phyloP scores from a whole-genome alignment of 2,329 filamentous ascomycete species.

The Lasiodiplodia sp. region DNA sequence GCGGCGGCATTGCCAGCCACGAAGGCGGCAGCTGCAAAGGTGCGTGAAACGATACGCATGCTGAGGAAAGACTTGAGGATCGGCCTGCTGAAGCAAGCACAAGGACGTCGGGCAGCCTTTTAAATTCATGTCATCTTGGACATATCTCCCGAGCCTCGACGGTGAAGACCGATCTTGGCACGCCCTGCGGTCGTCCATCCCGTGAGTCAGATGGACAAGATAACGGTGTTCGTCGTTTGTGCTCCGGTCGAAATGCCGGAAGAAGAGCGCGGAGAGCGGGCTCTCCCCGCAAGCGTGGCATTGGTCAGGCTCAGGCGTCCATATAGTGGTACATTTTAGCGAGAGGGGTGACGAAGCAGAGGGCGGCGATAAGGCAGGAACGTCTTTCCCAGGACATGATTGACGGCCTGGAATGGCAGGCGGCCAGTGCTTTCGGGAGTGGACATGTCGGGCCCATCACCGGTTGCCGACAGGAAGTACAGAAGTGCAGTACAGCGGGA shows the following conservation, averaged over 20 bases:
- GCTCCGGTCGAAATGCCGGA: not conserved
- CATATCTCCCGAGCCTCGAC: constrained; percentile 1
- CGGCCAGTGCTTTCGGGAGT: not conserved
- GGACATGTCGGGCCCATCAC: constrained; percentile 21
- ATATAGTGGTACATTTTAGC: not conserved
- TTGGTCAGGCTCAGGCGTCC: not conserved
- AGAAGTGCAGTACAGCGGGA: no score
- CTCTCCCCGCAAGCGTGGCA: not conserved
- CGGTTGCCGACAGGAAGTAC: constrained; percentile 9
- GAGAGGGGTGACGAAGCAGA: not conserved
- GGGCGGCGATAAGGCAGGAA: constrained; percentile 11
- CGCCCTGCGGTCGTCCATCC: constrained; percentile 1
- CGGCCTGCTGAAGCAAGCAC: not conserved
- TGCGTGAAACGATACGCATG: constrained; percentile 6
- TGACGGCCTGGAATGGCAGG: constrained; percentile 15
- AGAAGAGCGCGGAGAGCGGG: constrained; percentile 2
- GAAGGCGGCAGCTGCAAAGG: constrained; percentile 9
- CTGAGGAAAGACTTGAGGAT: constrained; percentile 7
- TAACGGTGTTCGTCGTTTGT: constrained; percentile 4
- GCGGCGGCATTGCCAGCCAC: constrained; percentile 14
- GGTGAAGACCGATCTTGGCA: constrained; percentile 23
- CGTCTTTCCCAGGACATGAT: not conserved
- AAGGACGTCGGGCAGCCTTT: not conserved
- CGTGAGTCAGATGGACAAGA: constrained; percentile 27
- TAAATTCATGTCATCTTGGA: constrained; percentile 1